Evolutionary conservation across 2,329 filamentous ascomycete genomes (phyloP), one percentile per base, ranked within the genome.

Genomic region (Dothistroma septosporum): DNA sequence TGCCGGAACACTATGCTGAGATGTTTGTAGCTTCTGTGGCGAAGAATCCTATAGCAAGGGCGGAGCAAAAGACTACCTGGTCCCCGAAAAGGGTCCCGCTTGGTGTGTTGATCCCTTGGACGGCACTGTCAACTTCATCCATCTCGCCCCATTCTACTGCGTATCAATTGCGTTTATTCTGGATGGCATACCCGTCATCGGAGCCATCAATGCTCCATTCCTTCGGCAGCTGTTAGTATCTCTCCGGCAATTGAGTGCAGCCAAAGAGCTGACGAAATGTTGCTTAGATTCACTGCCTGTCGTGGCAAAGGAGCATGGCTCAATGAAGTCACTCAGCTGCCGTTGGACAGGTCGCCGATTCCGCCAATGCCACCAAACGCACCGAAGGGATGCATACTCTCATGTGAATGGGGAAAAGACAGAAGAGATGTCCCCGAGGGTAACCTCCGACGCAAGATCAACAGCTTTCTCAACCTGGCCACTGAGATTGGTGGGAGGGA

Each of bases 371-470:
- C 88, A 0, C 72, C 75, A 16, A 79, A 82, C 24, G 88, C 89
- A 0, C 89, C 88, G 0, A 83, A 82, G 47, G 85, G 85, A 1
- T 92, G 89, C 68, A 81, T 90, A 10, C 89, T 92, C 68, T 83
- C 85, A 0, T 91, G 88, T 68, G 89, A 92, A 71, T 92, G 89
- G 89, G 89, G 89, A 0, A 92, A 92, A 73, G 89, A 92, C 68
- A 80, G 89, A 19, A 79, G 85, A 59, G 89, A 91, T 71, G 74
- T 71, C 0, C 80, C 82, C 0, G 86, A 85, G 37, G 86, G 88
- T 0, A 92, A 91, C 73, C 74, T 92, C 77, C 77, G 84, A 58
- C 79, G 87, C 44, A 92, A 92, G 75, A 80, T 91, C 1, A 85
- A 90, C 66, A 91, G 85, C 61, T 92, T 92, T 70, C 70, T 90